Evolutionary conservation across 495 filamentous ascomycete species (phyloP).

Genomic region (Trichoderma erinaceum): DNA sequence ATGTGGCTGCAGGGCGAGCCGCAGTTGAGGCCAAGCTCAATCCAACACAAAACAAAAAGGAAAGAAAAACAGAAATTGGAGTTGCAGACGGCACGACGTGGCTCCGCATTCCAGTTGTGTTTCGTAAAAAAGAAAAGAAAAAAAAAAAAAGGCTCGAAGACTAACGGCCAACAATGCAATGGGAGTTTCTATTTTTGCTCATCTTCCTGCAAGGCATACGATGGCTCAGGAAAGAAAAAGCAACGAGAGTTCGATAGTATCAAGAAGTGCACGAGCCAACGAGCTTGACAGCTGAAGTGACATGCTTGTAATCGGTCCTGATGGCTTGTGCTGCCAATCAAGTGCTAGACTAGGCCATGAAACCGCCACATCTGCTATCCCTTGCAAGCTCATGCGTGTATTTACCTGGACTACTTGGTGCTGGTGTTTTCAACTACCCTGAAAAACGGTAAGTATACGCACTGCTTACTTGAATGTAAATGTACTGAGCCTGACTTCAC

Average conservation of each 20-base stretch:
- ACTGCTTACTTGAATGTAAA: too few species aligned
- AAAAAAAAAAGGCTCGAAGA: neutral
- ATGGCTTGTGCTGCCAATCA: neutral
- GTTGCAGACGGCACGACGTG: neutral
- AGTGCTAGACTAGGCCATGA: neutral
- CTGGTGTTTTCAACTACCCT: neutral
- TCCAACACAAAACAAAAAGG: neutral
- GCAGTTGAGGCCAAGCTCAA: neutral
- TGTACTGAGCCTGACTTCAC: too few species aligned
- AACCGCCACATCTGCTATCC: neutral
- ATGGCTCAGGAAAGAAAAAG: too few species aligned
- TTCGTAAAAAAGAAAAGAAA: neutral
- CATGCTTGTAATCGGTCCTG: neutral
- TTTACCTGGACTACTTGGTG: neutral
- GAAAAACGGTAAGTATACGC: too few species aligned
- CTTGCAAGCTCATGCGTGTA: neutral
- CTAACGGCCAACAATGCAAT: neutral
- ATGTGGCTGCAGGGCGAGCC: slow-evolving; percentile 4
- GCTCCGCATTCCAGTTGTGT: slow-evolving; percentile 1
- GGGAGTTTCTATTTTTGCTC: neutral
- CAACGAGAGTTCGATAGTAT: too few species aligned
- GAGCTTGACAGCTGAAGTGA: neutral
- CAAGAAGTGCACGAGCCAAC: neutral
- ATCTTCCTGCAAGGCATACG: too few species aligned
- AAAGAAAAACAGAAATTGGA: neutral